A percentile compares a stretch with the other conserved stretches of the same genome.
Evolutionary conservation across 1,139 yeast species (phyloP).

Genomic region (Kurtzmaniella quercitrusa): DNA sequence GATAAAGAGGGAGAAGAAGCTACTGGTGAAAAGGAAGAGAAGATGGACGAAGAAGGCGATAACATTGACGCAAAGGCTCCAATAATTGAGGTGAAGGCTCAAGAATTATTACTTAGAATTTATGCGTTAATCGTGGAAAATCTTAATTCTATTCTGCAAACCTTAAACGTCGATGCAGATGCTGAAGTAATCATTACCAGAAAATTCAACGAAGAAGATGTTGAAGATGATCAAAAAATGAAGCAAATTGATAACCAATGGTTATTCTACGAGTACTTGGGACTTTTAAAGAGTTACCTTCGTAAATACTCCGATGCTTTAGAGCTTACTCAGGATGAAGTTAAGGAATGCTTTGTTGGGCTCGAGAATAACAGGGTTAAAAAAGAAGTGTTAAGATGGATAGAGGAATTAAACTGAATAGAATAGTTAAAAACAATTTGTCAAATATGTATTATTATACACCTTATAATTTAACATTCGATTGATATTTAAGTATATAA

Average conservation of each 20-base stretch:
- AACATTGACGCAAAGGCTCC: constrained; percentile 5
- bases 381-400: constrained; percentile 29
- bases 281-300: constrained; percentile 38
- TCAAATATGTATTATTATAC: too few relatives aligned
- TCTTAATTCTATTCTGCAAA: constrained; percentile 25
- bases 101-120: constrained; percentile 24
- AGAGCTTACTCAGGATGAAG: constrained; percentile 19
- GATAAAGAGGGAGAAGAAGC: neutral
- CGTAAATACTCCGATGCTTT: constrained; percentile 25
- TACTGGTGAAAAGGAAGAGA: neutral
- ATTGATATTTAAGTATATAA: too few relatives aligned
- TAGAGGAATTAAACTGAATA: constrained; percentile 16
- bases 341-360: constrained; percentile 17
- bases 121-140: constrained; percentile 34
- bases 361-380: constrained; percentile 25
- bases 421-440: neutral
- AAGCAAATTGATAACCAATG: constrained; percentile 34
- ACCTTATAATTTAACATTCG: too few relatives aligned
- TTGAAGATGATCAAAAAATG: constrained; percentile 20
- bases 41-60: neutral
- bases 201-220: constrained; percentile 23
- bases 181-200: constrained; percentile 23
- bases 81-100: constrained; percentile 14
- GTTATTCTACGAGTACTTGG: constrained; percentile 42
- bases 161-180: constrained; percentile 22